Conservation (phyloP, 441 rosid genomes). For the Pelargonium cotyledonis region DNA sequence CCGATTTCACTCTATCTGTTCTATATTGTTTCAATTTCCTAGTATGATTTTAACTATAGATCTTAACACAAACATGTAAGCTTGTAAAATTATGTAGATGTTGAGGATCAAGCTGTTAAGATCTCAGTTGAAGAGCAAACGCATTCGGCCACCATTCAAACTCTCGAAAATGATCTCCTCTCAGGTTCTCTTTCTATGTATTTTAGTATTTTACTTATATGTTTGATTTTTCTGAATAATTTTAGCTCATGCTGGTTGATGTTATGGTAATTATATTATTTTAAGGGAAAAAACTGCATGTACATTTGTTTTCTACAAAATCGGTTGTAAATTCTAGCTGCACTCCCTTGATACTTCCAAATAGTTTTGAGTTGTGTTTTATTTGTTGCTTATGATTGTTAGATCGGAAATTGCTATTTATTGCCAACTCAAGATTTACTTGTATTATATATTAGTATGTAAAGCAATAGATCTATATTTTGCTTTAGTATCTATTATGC, state of each 20-base stretch:
- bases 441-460: neutral
- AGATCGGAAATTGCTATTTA: neutral
- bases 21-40: neutral
- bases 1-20: conserved; percentile 3
- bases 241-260: neutral
- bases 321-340: too few species aligned
- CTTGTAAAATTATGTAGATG: conserved; percentile 35
- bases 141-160: conserved; percentile 47
- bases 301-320: too few species aligned
- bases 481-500: neutral
- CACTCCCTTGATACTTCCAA: neutral
- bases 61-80: neutral
- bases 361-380: neutral
- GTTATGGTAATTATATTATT: neutral
- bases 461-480: neutral
- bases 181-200: conserved; percentile 10
- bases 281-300: neutral
- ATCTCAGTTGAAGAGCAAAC: conserved; percentile 61
- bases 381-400: conserved; percentile 1
- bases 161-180: conserved; percentile 49
- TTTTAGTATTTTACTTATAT: neutral
- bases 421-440: neutral
- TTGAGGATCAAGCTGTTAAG: conserved; percentile 71
- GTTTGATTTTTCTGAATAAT: neutral
- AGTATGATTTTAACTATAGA: neutral